Evolutionary conservation across 106 monocot genomes (phyloP).

Genomic region (Xerophyta viscosa): DNA sequence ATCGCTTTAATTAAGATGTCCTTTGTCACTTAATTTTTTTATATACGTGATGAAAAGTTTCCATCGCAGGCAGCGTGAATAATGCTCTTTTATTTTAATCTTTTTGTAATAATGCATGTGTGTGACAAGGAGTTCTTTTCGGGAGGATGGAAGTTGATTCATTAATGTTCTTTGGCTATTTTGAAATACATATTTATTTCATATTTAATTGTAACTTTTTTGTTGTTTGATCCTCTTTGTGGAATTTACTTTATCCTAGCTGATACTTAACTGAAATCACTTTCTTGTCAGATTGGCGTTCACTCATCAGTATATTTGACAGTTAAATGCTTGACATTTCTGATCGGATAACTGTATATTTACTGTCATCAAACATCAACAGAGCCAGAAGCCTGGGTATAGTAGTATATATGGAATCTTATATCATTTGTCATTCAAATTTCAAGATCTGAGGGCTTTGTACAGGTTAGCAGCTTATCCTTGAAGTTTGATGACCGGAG

Average conservation of each 20-base stretch:
- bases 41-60: too few relatives aligned
- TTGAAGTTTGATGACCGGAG: too few relatives aligned
- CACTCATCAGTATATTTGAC: neutral
- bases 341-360: constrained; percentile 11
- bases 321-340: neutral
- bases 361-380: constrained; percentile 2
- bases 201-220: neutral
- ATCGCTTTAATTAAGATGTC: too few relatives aligned
- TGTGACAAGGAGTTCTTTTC: too few relatives aligned
- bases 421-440: neutral
- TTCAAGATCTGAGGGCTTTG: neutral
- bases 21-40: too few relatives aligned
- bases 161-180: neutral
- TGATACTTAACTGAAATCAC: neutral
- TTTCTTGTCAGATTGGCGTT: constrained; percentile 1
- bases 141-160: too few relatives aligned
- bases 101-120: too few relatives aligned
- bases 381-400: neutral
- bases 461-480: neutral
- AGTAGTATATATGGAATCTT: neutral
- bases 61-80: too few relatives aligned
- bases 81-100: too few relatives aligned
- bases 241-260: too few relatives aligned
- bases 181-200: neutral
- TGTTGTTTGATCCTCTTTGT: neutral